Evolutionary conservation across 169 alveolate species (phyloP).

Genomic region (Eimeria maxima): DNA sequence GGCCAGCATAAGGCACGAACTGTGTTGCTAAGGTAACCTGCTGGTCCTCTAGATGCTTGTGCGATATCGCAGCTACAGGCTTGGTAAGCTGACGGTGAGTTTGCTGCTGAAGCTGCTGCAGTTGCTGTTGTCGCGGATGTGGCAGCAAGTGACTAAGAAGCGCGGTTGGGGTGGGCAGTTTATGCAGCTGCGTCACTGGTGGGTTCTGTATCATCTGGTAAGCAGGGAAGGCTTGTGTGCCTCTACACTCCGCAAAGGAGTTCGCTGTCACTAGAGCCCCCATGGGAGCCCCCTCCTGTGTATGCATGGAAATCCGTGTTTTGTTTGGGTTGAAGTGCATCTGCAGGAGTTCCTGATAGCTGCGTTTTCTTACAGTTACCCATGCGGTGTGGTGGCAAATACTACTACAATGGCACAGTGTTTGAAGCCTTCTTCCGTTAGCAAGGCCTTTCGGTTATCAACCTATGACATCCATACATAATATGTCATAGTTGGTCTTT

Average conservation of each 20-base stretch:
- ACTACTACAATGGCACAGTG: background rate
- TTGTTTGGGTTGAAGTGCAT: background rate
- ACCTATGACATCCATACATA: background rate
- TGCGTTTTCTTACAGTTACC: background rate
- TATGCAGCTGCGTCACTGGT: background rate
- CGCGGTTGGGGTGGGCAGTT: background rate
- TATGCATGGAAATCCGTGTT: background rate
- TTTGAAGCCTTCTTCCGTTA: background rate
- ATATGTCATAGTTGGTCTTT: no score
- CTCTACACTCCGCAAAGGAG: background rate
- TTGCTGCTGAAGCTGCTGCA: conserved; percentile 35
- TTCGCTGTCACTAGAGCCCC: background rate
- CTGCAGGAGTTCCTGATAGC: background rate
- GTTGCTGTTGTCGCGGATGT: background rate
- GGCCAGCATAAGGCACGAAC: background rate
- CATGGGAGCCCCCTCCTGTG: conserved; percentile 6
- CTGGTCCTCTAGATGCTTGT: background rate
- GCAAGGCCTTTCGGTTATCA: background rate
- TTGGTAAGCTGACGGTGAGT: background rate
- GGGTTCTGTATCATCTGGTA: background rate
- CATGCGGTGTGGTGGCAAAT: background rate
- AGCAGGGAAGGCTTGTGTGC: background rate
- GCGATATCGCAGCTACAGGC: background rate
- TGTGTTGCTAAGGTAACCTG: background rate
- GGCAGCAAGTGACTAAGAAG: background rate